Conservation (phyloP, 2,329 filamentous ascomycete species). For the Cladosporium phlei region DNA sequence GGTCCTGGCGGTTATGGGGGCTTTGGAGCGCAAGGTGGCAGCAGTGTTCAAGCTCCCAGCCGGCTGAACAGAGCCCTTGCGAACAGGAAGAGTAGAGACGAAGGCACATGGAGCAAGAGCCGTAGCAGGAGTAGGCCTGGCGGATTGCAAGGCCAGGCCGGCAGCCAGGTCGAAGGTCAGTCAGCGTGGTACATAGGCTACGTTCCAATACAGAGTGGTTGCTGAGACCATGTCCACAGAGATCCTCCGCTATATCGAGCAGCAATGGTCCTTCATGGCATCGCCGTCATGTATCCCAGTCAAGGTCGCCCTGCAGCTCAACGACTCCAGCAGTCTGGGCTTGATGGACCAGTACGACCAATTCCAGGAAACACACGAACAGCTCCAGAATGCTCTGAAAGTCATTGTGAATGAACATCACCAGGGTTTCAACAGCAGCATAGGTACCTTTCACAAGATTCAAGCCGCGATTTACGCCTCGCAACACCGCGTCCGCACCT, state of each 20-base stretch:
- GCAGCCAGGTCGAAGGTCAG: slow-evolving; percentile 41
- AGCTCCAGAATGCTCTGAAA: slow-evolving; percentile 89
- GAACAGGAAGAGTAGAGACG: slow-evolving; percentile 39
- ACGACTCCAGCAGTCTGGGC: slow-evolving; percentile 90
- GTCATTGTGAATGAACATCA: slow-evolving; percentile 97
- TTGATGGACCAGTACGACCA: slow-evolving; percentile 81
- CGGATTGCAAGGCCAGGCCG: slow-evolving; percentile 34
- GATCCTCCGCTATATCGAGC: slow-evolving; percentile 75
- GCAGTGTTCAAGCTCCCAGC: slow-evolving; percentile 26
- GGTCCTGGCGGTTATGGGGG: slow-evolving; percentile 39
- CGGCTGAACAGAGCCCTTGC: slow-evolving; percentile 41
- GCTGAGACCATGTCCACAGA: slow-evolving; percentile 34
- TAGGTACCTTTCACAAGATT: slow-evolving; percentile 98
- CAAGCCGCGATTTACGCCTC: slow-evolving; percentile 87
- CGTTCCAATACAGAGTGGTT: slow-evolving; percentile 9
- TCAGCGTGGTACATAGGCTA: slow-evolving; percentile 13
- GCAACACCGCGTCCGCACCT: slow-evolving; percentile 73
- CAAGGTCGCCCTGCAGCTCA: slow-evolving; percentile 87
- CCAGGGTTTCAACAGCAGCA: slow-evolving; percentile 98
- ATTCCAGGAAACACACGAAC: slow-evolving; percentile 77
- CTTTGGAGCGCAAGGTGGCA: slow-evolving; percentile 21
- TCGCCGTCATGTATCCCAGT: slow-evolving; percentile 85
- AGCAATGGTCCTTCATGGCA: slow-evolving; percentile 90
- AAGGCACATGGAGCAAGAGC: slow-evolving; percentile 27
- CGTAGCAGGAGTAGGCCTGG: slow-evolving; percentile 29